Conservation (phyloP, 2,329 filamentous ascomycete species). For the Fusarium sp. region DNA sequence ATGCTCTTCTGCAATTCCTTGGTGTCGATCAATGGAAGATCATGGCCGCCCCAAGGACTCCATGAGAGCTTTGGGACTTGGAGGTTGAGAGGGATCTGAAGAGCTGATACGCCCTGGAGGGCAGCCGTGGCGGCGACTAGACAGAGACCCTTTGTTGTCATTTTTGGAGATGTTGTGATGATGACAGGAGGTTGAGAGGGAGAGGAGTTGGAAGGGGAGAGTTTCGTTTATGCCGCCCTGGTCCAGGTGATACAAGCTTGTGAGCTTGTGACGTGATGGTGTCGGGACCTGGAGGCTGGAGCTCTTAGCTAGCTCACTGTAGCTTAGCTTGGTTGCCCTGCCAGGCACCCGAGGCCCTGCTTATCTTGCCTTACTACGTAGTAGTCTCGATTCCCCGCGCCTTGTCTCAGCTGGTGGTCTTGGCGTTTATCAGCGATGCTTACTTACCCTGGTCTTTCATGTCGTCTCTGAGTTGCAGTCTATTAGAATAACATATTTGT, state of each 20-base stretch:
- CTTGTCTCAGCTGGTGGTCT: slow-evolving; percentile 15
- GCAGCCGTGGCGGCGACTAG: slow-evolving; percentile 45
- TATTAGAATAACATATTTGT: neutral
- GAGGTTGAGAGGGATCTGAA: slow-evolving; percentile 41
- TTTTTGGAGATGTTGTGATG: slow-evolving; percentile 1
- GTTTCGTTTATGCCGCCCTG: neutral
- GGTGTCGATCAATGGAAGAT: slow-evolving; percentile 61
- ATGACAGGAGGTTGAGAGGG: neutral
- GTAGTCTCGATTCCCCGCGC: neutral
- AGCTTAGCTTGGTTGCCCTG: slow-evolving; percentile 34
- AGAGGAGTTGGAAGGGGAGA: slow-evolving; percentile 10
- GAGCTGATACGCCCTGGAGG: slow-evolving; percentile 41
- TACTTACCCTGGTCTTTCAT: slow-evolving; percentile 10
- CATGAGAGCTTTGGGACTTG: slow-evolving; percentile 33
- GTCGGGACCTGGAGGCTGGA: slow-evolving; percentile 15
- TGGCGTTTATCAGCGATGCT: neutral
- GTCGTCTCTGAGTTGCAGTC: no score
- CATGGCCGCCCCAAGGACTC: slow-evolving; percentile 28
- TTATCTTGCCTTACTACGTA: slow-evolving; percentile 34
- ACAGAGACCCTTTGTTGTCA: slow-evolving; percentile 42
- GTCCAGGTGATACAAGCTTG: slow-evolving; percentile 34
- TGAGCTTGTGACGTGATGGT: slow-evolving; percentile 36
- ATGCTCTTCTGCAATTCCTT: slow-evolving; percentile 68
- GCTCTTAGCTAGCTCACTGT: slow-evolving; percentile 6
- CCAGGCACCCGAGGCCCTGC: slow-evolving; percentile 38